Conservation (phyloP, 768 basidiomycete genomes). For the Gloeopeniophorella convolvens region DNA sequence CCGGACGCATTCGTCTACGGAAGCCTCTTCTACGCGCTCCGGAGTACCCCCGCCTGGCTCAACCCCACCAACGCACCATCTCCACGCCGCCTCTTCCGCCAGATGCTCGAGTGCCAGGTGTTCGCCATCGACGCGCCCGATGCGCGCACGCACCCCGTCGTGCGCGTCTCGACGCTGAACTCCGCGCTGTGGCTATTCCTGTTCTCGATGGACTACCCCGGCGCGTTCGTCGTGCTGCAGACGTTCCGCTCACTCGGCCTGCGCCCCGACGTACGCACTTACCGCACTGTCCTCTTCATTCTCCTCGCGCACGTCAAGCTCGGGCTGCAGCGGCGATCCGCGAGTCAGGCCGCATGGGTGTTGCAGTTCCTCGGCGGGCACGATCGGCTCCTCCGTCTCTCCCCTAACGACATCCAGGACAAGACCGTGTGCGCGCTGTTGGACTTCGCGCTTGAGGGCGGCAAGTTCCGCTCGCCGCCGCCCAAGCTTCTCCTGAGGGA, state of each 20-base stretch:
- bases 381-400: neutral
- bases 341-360: conserved; percentile 12
- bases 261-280: conserved; percentile 11
- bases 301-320: conserved; percentile 7
- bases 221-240: conserved; percentile 13
- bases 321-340: neutral
- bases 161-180: conserved; percentile 14
- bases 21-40: conserved; percentile 19
- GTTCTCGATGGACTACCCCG: conserved; percentile 11
- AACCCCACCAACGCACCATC: neutral
- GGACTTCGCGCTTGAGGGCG: neutral
- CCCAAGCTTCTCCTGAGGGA: neutral
- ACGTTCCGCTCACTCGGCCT: conserved; percentile 7
- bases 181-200: conserved; percentile 16
- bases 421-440: neutral
- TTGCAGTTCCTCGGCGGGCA: conserved; percentile 10
- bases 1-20: conserved; percentile 26
- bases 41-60: neutral
- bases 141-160: neutral
- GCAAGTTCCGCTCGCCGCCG: neutral
- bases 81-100: conserved; percentile 17
- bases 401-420: neutral
- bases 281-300: conserved; percentile 14
- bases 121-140: neutral
- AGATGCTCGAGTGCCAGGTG: conserved; percentile 19